Base-by-base conservation (phyloP, 495 filamentous ascomycete genomes). In the Aspergillus diversus region DNA sequence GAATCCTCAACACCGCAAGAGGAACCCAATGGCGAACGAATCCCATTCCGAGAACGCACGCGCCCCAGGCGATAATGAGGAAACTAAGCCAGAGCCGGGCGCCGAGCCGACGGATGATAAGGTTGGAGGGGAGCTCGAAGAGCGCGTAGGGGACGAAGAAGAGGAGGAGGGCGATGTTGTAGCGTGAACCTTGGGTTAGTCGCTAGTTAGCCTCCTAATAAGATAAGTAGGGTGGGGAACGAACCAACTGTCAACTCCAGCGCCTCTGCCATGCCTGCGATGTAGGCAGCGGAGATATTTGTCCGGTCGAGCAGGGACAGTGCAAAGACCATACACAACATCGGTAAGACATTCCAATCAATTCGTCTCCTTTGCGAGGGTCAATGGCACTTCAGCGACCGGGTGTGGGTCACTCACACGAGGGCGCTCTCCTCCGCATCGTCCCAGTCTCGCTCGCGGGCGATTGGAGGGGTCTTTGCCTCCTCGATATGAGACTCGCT, bases 91-190 rank as follows among this genome's bases (percentile, higher is more conserved):
- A 53, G 0, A 33, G 27, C 15, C 50, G 27, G 7, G 50, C 50
- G 50, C 50, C 50, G 5, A 53, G 15, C 13, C 27, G 50, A 27
- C 50, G 50, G 50, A 53, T 53, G 50, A 53, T 11, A 21, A 53
- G 50, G 50, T 53, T 53, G 16, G 50, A 53, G 5, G 50, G 50
- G 27, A 53, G 50, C 50, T 53, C 50, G 50, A 53, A 53, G 5
- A 53, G 50, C 5, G 50, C 50, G 27, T 53, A 53, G 7, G 50
- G 50, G 8, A 53, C 50, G 50, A 53, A 53, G 50, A 53, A 53
- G 50, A 53, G 50, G 8, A 53, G 16, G 6, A 53, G 21, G 6
- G 50, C 50, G 21, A 53, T 53, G 15, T 53, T 53, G 8, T 53
- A 53, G 21, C 50, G 50, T 17, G 39, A 6, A 6, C 39, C 39